A percentile compares a stretch with the other conserved stretches of the same genome.
These are phyloP conservation scores for Patellifolia procumbens DNA, from an alignment of 179 eudicot genomes.

Conservation along the genomic window DNA sequence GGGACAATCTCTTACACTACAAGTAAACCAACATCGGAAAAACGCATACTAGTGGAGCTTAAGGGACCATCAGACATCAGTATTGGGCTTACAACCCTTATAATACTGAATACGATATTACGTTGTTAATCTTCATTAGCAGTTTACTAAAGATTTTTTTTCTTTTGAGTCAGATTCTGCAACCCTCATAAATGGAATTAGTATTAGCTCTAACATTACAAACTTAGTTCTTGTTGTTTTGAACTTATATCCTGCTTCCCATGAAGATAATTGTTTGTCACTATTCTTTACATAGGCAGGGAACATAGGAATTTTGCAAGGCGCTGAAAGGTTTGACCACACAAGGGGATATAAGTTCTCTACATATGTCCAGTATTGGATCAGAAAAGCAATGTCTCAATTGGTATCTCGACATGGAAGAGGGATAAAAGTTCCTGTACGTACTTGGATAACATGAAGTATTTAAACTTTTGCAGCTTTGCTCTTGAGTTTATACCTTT, in stretches of 20 bases:
- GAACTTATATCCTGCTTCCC: not conserved
- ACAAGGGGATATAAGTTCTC: constrained; percentile 82
- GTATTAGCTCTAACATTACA: not conserved
- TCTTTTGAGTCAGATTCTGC: too few relatives aligned
- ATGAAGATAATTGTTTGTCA: constrained; percentile 12
- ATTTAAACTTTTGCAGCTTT: not conserved
- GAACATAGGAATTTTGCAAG: constrained; percentile 72
- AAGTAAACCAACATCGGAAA: too few relatives aligned
- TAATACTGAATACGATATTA: not conserved
- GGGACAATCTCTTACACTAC: too few relatives aligned
- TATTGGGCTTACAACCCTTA: too few relatives aligned
- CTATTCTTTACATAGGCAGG: constrained; percentile 60
- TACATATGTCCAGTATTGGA: constrained; percentile 88
- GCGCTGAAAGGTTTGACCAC: constrained; percentile 86
- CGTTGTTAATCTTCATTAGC: not conserved
- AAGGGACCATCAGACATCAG: too few relatives aligned
- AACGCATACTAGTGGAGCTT: too few relatives aligned
- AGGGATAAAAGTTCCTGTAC: constrained; percentile 78
- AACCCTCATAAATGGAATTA: too few relatives aligned
- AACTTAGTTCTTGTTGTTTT: not conserved
- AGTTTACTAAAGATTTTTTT: too few relatives aligned
- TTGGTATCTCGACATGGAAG: constrained; percentile 70
- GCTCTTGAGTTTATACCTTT: constrained; percentile 5
- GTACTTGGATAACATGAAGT: constrained; percentile 4
- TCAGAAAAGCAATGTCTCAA: constrained; percentile 72